Percentiles rank a stretch among this genome's conserved stretches.
Evolutionary conservation across 257 asterid genomes (phyloP).

Genomic region (Solanum rostratum): DNA sequence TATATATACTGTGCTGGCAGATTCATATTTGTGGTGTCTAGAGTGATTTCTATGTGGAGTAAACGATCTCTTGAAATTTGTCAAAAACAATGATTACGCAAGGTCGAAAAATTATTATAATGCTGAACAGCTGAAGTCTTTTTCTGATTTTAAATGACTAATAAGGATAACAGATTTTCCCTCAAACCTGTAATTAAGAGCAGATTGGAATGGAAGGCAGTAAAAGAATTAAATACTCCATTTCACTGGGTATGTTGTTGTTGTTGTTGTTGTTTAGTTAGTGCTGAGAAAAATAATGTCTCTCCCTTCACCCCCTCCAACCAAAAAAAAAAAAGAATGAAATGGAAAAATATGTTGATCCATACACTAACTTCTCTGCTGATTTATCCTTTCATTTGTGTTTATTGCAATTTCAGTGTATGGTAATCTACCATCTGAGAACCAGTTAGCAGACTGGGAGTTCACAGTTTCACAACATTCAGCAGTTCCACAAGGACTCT

Average conservation of each 20-base stretch:
- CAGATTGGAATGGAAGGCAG: neutral
- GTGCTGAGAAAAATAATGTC: neutral
- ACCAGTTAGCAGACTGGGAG: conserved; percentile 89
- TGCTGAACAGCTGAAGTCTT: neutral
- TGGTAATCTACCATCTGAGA: conserved; percentile 81
- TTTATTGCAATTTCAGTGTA: conserved; percentile 47
- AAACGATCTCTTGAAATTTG: neutral
- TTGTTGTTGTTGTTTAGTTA: too few species aligned
- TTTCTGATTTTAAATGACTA: neutral
- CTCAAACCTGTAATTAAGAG: neutral
- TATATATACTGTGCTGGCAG: neutral
- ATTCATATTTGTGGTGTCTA: neutral
- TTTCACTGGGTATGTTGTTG: too few species aligned
- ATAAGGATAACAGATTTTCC: neutral
- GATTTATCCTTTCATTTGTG: neutral
- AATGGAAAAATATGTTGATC: neutral
- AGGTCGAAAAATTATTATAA: neutral
- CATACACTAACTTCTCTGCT: neutral
- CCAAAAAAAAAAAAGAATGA: neutral
- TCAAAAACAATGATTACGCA: neutral
- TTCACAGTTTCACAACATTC: conserved; percentile 87
- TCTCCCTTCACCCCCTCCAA: neutral
- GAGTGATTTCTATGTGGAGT: neutral
- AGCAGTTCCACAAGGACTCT: conserved; percentile 40
- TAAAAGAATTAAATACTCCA: neutral